Evolutionary conservation across 306 rosid genomes (phyloP).

Genomic region (Malus asiatica): DNA sequence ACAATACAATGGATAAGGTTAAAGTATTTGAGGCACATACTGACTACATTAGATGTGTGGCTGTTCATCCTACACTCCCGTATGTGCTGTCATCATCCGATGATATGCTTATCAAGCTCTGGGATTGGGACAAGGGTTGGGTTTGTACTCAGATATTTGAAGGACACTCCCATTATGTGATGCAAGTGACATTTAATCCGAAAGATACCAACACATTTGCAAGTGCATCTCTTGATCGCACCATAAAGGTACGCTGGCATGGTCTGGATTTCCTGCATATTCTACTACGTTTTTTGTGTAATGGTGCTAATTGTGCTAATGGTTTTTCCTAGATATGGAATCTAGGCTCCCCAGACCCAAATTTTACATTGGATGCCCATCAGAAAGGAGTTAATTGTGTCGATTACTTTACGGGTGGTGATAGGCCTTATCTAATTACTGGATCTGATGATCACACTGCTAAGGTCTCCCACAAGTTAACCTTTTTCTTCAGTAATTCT

Average conservation of each 20-base stretch:
- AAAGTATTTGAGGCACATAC: constrained; percentile 99
- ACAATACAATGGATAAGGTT: constrained; percentile 97
- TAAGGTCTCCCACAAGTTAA: constrained; percentile 49
- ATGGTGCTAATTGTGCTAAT: constrained; percentile 12
- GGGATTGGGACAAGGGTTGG: constrained; percentile 99
- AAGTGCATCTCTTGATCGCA: constrained; percentile 99
- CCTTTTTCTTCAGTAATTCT: constrained; percentile 1
- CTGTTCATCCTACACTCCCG: constrained; percentile 97
- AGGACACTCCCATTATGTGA: constrained; percentile 98
- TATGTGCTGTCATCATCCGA: constrained; percentile 96
- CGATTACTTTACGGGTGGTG: constrained; percentile 99
- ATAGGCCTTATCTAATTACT: constrained; percentile 91
- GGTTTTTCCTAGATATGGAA: constrained; percentile 72
- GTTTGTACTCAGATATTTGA: constrained; percentile 95
- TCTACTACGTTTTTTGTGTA: constrained; percentile 6
- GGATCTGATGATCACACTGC: constrained; percentile 99
- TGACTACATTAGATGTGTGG: constrained; percentile 96
- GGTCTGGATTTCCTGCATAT: constrained; percentile 1
- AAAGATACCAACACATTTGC: constrained; percentile 99
- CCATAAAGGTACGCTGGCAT: constrained; percentile 71
- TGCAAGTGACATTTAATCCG: constrained; percentile 99
- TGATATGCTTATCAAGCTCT: constrained; percentile 98
- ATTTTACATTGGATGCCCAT: constrained; percentile 97
- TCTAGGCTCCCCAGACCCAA: constrained; percentile 99
- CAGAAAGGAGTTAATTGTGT: constrained; percentile 98